Evolutionary conservation across 139 green algal species (phyloP), one percentile per base, ranked within the genome.

Genomic region (Chlorella sp.): DNA sequence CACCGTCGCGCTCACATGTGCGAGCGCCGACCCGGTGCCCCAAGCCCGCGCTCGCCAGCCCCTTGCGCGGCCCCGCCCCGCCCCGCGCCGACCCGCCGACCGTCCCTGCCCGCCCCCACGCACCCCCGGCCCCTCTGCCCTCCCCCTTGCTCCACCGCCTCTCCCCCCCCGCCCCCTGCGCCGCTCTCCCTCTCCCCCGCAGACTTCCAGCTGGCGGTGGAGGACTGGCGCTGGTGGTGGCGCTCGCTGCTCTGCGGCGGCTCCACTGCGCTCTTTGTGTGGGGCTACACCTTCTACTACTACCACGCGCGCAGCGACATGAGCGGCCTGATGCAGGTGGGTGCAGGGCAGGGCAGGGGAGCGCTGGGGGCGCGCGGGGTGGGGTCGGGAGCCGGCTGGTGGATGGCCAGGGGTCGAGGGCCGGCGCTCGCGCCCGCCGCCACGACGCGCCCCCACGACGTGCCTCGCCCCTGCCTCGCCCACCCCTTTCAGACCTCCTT

Each of bases 281-380:
- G 92, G 80, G 94, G 78, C 15, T 99, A 99, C 90, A 97, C 89
- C 82, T 96, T 98, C 82, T 99, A 99, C 89, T 99, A 98, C 78
- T 99, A 95, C 86, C 88, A 89, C 14, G 85, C 87, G 9, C 87
- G 92, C 25, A 92, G 79, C n/a, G 89, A 97, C 81, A 97, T 97
- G 93, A 84, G 63, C 51, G 93, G 91, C 23, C 85, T 96, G 61
- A 91, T 96, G 88, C 89, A 89, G 79, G 46, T 42, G 46, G 8
- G 41, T 41, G n/a, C 29, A 31, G 27, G 3, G n/a, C n/a, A n/a
- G n/a, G 4, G 56, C 29, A 63, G 29, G 29, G 56, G n/a, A 17
- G 38, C 29, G n/a, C 7, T 29, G 8, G 27, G 55, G 29, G 29
- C 56, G 40, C 11, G 21, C 19, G 21, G 15, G 15, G 9, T 14